Conservation (phyloP, 2,329 filamentous ascomycete species). For the Myotisia sp. region DNA sequence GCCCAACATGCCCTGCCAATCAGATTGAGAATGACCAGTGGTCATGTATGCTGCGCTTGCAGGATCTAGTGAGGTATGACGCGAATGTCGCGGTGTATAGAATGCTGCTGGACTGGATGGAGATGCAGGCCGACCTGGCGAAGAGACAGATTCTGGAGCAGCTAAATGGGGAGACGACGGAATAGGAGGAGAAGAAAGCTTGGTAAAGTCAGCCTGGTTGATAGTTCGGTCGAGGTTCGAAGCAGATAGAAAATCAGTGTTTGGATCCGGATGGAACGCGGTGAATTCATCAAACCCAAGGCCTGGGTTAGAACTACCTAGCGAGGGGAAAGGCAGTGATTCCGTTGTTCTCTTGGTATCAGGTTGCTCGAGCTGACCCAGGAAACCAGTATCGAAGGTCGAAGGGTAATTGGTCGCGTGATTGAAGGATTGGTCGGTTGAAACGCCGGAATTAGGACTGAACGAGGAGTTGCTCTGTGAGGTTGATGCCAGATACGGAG, state of each 20-base stretch:
- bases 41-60: conserved; percentile 44
- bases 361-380: conserved; percentile 24
- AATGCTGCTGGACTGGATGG: conserved; percentile 20
- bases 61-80: conserved; percentile 47
- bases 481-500: conserved; percentile 22
- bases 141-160: conserved; percentile 7
- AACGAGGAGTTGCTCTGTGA: conserved; percentile 1
- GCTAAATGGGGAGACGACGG: conserved; percentile 9
- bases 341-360: conserved; percentile 15
- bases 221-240: conserved; percentile 27
- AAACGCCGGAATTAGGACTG: neutral
- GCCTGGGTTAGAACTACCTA: conserved; percentile 25
- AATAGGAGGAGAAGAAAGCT: conserved; percentile 32
- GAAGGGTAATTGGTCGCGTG: conserved; percentile 23
- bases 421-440: conserved; percentile 21
- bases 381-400: conserved; percentile 25
- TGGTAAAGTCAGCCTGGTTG: conserved; percentile 34
- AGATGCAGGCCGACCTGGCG: conserved; percentile 9
- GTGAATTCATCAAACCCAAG: conserved; percentile 25
- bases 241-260: conserved; percentile 18
- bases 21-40: conserved; percentile 34
- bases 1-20: conserved; percentile 44
- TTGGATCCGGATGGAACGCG: conserved; percentile 23
- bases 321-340: conserved; percentile 25
- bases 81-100: conserved; percentile 42